Evolutionary conservation across 441 rosid species (phyloP).

Genomic region (Adansonia madagascariensis): DNA sequence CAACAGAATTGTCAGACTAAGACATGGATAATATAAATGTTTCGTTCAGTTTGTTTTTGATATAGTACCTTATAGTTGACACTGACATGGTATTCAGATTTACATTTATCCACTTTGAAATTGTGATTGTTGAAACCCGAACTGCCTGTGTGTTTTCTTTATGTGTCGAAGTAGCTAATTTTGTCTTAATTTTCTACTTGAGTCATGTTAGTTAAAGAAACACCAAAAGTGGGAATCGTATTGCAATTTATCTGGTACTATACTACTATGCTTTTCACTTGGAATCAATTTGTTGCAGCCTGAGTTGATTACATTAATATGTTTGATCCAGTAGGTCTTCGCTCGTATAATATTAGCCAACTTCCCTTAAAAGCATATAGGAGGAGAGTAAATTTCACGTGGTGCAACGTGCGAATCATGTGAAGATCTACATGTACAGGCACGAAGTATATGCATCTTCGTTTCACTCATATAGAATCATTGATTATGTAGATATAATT

Average conservation of each 20-base stretch:
- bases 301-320: background rate
- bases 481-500: slow-evolving; percentile 1
- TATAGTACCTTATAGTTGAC: background rate
- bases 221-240: slow-evolving; percentile 1
- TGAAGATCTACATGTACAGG: background rate
- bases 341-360: background rate
- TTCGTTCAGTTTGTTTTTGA: background rate
- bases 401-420: background rate
- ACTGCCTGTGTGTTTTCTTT: background rate
- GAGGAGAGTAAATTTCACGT: background rate
- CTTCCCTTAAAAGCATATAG: background rate
- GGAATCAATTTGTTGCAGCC: background rate
- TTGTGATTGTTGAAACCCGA: background rate
- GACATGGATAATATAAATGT: slow-evolving; percentile 4
- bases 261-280: background rate
- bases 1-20: background rate
- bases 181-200: background rate
- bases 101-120: background rate
- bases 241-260: background rate
- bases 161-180: background rate
- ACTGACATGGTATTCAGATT: background rate
- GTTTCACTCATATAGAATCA: background rate
- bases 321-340: background rate
- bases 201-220: slow-evolving; percentile 6
- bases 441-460: background rate